These are phyloP conservation scores for Talaromyces proteolyticus DNA, from an alignment of 495 filamentous ascomycete species.

Conservation along the genomic window DNA sequence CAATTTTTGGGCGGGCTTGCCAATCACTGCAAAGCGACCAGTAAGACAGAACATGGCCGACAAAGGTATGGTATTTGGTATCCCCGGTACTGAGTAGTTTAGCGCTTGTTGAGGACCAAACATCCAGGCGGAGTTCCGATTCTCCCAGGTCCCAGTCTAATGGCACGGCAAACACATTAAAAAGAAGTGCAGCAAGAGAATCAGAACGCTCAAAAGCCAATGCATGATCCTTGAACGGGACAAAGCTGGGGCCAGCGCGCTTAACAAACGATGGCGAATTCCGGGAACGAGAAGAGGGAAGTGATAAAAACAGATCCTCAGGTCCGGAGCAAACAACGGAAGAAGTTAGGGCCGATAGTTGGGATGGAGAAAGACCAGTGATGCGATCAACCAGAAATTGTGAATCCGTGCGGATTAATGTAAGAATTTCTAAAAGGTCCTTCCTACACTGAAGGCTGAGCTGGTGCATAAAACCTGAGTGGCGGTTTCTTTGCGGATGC, in stretches of 20 bases:
- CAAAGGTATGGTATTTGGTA: slow-evolving; percentile 33
- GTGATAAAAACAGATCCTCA: slow-evolving; percentile 33
- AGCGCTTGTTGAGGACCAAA: slow-evolving; percentile 85
- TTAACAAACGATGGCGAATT: slow-evolving; percentile 43
- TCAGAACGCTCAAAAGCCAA: slow-evolving; percentile 81
- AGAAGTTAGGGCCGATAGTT: slow-evolving; percentile 67
- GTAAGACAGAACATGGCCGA: slow-evolving; percentile 58
- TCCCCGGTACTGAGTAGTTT: slow-evolving; percentile 50
- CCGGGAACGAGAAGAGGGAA: slow-evolving; percentile 60
- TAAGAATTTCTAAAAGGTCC: slow-evolving; percentile 72
- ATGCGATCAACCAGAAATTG: slow-evolving; percentile 82
- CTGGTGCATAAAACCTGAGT: slow-evolving; percentile 72
- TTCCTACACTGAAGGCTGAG: slow-evolving; percentile 70
- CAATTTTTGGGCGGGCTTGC: slow-evolving; percentile 82
- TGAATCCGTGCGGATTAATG: slow-evolving; percentile 74
- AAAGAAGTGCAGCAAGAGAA: slow-evolving; percentile 76
- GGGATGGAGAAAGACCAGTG: slow-evolving; percentile 60
- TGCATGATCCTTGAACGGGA: slow-evolving; percentile 36
- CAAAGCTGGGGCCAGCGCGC: slow-evolving; percentile 57
- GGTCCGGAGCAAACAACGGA: slow-evolving; percentile 1
- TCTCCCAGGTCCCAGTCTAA: slow-evolving; percentile 71
- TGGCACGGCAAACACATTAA: slow-evolving; percentile 71
- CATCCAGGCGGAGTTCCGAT: slow-evolving; percentile 70
- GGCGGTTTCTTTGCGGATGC: slow-evolving; percentile 28
- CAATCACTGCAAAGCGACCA: slow-evolving; percentile 85